Percentiles rank a stretch among this genome's conserved stretches.
These are phyloP conservation scores for Pelargonium citronellum DNA, from an alignment of 441 rosid genomes.

Conservation along the genomic window DNA sequence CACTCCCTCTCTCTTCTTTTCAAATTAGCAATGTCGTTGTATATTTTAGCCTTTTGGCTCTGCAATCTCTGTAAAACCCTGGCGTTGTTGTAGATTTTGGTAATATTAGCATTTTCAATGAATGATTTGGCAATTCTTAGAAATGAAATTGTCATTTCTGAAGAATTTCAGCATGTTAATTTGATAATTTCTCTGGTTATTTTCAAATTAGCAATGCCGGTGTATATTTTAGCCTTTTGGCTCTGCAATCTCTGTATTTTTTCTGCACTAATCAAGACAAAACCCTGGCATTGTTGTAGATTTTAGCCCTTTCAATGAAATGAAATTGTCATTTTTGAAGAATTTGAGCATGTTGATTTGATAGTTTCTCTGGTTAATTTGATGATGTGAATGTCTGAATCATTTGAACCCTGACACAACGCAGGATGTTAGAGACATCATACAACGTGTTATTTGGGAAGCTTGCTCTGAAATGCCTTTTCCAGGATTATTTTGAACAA, in stretches of 20 bases:
- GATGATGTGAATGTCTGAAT: not conserved
- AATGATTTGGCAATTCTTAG: not conserved
- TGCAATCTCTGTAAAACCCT: not conserved
- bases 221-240: not conserved
- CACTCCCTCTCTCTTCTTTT: not conserved
- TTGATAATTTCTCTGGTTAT: not conserved
- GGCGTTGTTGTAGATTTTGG: too few relatives aligned
- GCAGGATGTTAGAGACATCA: slow-evolving; percentile 85
- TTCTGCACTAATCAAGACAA: too few relatives aligned
- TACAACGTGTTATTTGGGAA: slow-evolving; percentile 75
- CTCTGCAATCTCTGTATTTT: not conserved
- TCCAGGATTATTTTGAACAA: slow-evolving; percentile 83
- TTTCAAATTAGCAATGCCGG: too few relatives aligned
- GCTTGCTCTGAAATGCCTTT: slow-evolving; percentile 67
- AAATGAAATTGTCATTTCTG: not conserved
- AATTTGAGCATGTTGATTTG: not conserved
- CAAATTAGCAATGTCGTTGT: too few relatives aligned
- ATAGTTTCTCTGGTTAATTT: not conserved
- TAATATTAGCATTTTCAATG: too few relatives aligned
- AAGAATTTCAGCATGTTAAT: not conserved
- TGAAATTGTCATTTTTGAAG: not conserved
- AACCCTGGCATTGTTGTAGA: too few relatives aligned
- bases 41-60: not conserved
- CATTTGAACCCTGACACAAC: slow-evolving; percentile 12
- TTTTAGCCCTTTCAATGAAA: not conserved